phyloP scores from a whole-genome alignment of 1,139 yeast genomes.

The Suhomyces atakaporum region DNA sequence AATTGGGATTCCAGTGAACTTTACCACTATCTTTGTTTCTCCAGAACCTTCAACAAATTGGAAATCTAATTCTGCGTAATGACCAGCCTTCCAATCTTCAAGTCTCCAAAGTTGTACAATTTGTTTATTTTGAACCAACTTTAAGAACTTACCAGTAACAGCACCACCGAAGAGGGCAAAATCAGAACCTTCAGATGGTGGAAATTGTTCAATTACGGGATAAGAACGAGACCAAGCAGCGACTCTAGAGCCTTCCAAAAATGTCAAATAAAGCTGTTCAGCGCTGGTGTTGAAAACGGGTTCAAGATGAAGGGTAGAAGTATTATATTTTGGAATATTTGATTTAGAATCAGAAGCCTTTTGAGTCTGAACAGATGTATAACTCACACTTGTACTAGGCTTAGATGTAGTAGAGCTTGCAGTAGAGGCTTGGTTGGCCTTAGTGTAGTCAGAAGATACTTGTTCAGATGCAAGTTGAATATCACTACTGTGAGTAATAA shows the following conservation, averaged over 20 bases:
- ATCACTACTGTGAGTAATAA: slow-evolving; percentile 75
- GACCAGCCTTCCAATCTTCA: slow-evolving; percentile 83
- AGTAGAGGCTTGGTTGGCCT: slow-evolving; percentile 52
- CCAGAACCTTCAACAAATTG: slow-evolving; percentile 72
- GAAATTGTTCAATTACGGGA: slow-evolving; percentile 54
- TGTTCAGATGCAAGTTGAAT: slow-evolving; percentile 72
- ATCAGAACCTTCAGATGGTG: slow-evolving; percentile 60
- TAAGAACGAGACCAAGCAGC: slow-evolving; percentile 88
- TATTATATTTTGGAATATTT: slow-evolving; percentile 64
- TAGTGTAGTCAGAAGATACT: slow-evolving; percentile 68
- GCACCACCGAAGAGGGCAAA: slow-evolving; percentile 89
- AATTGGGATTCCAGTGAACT: slow-evolving; percentile 87
- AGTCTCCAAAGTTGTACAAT: slow-evolving; percentile 85
- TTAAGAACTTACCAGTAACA: slow-evolving; percentile 66
- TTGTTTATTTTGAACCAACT: slow-evolving; percentile 56
- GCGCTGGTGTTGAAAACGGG: slow-evolving; percentile 87
- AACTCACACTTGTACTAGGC: background rate
- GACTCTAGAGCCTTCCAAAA: slow-evolving; percentile 73
- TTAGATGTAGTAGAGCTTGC: background rate
- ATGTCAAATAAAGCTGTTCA: slow-evolving; percentile 74
- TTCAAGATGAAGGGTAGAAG: slow-evolving; percentile 75
- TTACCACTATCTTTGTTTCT: slow-evolving; percentile 79
- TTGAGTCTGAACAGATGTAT: slow-evolving; percentile 15
- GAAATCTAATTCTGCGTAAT: slow-evolving; percentile 68
- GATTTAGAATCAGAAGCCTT: slow-evolving; percentile 14